phyloP scores from a whole-genome alignment of 2,329 filamentous ascomycete genomes.

The Diaporthe ampelina region DNA sequence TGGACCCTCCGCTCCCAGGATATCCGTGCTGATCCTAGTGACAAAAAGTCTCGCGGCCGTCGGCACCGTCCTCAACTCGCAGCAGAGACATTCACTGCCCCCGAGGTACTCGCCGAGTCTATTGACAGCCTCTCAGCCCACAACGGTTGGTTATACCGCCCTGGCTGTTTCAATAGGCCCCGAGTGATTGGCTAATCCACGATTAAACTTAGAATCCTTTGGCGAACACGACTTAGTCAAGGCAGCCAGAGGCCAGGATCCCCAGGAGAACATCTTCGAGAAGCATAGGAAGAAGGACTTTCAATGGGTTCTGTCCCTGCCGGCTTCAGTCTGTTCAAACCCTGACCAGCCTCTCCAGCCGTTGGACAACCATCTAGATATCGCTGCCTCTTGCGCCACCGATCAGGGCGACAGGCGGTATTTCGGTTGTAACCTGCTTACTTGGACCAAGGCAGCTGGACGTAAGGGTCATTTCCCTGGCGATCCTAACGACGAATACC shows the following conservation, averaged over 20 bases:
- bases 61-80: constrained; percentile 35
- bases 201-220: constrained; percentile 25
- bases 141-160: constrained; percentile 22
- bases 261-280: constrained; percentile 52
- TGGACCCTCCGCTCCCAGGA: constrained; percentile 14
- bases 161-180: background rate
- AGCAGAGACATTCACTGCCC: constrained; percentile 40
- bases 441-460: constrained; percentile 50
- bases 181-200: background rate
- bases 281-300: constrained; percentile 64
- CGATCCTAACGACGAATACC: constrained; percentile 56
- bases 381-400: background rate
- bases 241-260: constrained; percentile 37
- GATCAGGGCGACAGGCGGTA: constrained; percentile 38
- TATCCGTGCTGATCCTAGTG: constrained; percentile 19
- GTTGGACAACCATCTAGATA: constrained; percentile 5
- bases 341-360: constrained; percentile 18
- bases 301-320: constrained; percentile 62
- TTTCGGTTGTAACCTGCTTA: constrained; percentile 60
- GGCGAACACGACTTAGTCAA: constrained; percentile 39
- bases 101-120: constrained; percentile 15
- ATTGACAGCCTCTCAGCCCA: constrained; percentile 5
- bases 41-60: constrained; percentile 39
- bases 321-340: constrained; percentile 44
- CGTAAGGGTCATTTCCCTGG: constrained; percentile 44